Evolutionary conservation across 305 asterid genomes (phyloP), one percentile per base, ranked within the genome.

Genomic region (Fraxinus sp.): DNA sequence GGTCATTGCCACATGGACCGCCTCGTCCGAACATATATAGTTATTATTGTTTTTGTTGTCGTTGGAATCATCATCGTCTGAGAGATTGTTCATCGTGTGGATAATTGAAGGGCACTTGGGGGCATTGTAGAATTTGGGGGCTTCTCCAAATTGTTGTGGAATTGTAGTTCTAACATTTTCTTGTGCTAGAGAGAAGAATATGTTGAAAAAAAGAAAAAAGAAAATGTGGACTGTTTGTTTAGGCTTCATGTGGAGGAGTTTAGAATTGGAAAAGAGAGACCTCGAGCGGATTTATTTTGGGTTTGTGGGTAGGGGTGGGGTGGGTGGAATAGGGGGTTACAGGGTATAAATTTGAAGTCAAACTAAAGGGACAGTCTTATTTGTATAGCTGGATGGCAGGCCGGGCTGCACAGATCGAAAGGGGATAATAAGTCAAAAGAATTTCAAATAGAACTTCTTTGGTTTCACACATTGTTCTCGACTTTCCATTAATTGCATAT

Each of bases 1-100:
- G 1, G 98, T 95, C 98, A 95, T 95, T 0, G 97, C 99, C 30
- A 92, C 91, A 73, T 95, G 99, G 68, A 94, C 91, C 3, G 88
- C 94, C 3, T 83, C 81, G 1, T 62, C 83, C 4, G 95, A 89
- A 71, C 99, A 95, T 0, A 92, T 59, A 26, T 83, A 81, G 0
- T 66, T 33, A 3, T 77, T 20, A 7, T 57, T 55, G 16, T 24
- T n/a, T 7, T 64, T 20, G 46, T 24, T 22, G 5, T 75, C 33
- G 6, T 5, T 30, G 16, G 16, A 39, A 36, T 41, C 80, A 9
- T 75, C 70, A 7, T 70, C 39, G n/a, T 4, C 35, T 0, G 39
- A 55, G 4, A 26, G 0, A 55, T 57, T 39, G 28, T 66, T 81
- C 9, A 35, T 28, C 7, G 41, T 3, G 36, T 64, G 75, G 7